Evolutionary conservation across 495 filamentous ascomycete species (phyloP).

Genomic region (Daldinia grandis): DNA sequence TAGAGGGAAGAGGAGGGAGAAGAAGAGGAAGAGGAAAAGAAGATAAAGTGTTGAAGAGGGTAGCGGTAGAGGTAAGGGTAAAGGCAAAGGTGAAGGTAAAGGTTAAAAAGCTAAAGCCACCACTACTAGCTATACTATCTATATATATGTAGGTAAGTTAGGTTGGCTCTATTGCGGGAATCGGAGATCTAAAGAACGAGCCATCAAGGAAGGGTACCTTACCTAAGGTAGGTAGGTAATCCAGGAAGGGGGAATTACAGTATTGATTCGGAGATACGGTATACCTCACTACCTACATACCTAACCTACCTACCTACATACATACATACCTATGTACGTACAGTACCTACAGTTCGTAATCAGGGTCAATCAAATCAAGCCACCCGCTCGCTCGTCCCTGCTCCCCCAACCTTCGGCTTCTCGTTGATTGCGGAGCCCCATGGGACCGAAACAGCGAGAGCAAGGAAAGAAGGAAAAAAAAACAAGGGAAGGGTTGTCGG

Average conservation of each 20-base stretch:
- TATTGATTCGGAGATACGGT: not conserved
- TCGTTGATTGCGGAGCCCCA: slow-evolving; percentile 24
- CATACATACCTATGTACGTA: no score
- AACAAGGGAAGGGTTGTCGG: slow-evolving; percentile 3
- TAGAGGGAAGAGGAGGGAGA: not conserved
- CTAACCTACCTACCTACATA: no score
- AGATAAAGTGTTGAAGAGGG: not conserved
- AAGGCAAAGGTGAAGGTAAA: not conserved
- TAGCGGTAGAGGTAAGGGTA: not conserved
- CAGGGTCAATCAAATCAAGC: not conserved
- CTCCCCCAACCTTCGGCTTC: not conserved
- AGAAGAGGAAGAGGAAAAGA: not conserved
- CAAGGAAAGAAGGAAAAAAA: not conserved
- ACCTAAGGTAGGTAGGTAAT: no score
- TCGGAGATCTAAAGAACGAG: not conserved
- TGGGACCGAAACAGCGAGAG: slow-evolving; percentile 8
- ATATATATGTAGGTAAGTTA: no score
- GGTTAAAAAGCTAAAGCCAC: not conserved
- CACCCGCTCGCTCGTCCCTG: not conserved
- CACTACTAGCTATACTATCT: not conserved
- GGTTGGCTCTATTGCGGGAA: not conserved
- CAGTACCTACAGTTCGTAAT: not conserved
- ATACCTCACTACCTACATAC: not conserved
- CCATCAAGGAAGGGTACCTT: not conserved
- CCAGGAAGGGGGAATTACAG: not conserved